Conservation (phyloP, 495 filamentous ascomycete genomes). For the Parathielavia hyrcaniae region DNA sequence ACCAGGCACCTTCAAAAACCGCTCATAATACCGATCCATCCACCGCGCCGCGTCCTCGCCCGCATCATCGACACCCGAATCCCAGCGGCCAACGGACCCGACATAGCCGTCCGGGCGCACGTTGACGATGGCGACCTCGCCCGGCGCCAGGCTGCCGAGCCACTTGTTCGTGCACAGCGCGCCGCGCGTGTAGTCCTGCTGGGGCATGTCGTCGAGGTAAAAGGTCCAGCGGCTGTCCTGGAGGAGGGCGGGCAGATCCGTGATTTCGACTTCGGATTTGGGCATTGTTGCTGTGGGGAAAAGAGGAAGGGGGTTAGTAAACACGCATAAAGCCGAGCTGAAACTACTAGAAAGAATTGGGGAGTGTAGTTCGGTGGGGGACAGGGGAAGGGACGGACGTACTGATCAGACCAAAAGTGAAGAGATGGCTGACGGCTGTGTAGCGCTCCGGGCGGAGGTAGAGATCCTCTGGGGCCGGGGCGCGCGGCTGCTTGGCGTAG, state of each 20-base stretch:
- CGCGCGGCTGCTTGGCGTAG: conserved; percentile 47
- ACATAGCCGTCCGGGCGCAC: conserved; percentile 66
- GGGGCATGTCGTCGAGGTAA: conserved; percentile 55
- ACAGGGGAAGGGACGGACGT: conserved; percentile 17
- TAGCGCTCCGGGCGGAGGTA: conserved; percentile 57
- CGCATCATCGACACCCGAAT: conserved; percentile 36
- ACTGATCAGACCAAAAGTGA: conserved; percentile 54
- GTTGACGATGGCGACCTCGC: conserved; percentile 52
- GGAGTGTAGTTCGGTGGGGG: neutral
- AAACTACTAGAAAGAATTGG: too few relatives aligned
- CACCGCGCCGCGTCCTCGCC: conserved; percentile 46
- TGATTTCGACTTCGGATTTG: conserved; percentile 52
- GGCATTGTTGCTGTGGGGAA: conserved; percentile 46
- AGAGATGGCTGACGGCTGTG: conserved; percentile 50
- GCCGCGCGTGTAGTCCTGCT: conserved; percentile 44
- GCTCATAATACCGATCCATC: conserved; percentile 56
- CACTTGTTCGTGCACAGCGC: conserved; percentile 54
- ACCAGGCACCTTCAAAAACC: conserved; percentile 43
- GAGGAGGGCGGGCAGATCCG: conserved; percentile 52
- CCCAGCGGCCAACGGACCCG: conserved; percentile 52
- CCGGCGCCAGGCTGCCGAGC: conserved; percentile 49
- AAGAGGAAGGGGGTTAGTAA: too few relatives aligned
- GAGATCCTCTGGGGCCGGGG: conserved; percentile 48
- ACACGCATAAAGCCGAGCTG: too few relatives aligned
- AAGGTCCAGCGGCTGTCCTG: conserved; percentile 60